Conservation (phyloP, 2,329 filamentous ascomycete species). For the Exophiala lecanii-corni region DNA sequence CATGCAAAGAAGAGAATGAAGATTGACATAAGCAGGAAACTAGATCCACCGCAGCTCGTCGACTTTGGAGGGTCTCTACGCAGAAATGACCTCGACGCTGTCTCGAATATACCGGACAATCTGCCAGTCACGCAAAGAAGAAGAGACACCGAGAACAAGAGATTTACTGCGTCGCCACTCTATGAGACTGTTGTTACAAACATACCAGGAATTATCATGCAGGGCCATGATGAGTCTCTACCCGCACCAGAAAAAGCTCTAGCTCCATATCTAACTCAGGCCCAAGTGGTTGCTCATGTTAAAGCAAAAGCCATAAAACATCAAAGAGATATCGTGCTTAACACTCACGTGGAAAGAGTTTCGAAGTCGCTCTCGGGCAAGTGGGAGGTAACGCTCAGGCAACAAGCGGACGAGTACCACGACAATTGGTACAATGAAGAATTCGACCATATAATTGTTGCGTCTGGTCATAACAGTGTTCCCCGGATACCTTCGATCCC, state of each 20-base stretch:
- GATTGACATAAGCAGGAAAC: background rate
- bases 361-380: background rate
- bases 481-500: too few species aligned
- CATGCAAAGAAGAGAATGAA: background rate
- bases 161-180: background rate
- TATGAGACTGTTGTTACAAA: too few species aligned
- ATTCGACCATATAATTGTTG: constrained; percentile 1
- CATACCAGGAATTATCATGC: too few species aligned
- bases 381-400: background rate
- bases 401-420: background rate
- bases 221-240: background rate
- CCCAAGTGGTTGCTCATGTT: background rate
- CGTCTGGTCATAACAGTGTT: background rate
- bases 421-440: background rate
- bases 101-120: background rate
- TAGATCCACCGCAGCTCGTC: too few species aligned
- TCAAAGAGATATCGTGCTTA: background rate
- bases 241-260: background rate
- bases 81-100: too few species aligned
- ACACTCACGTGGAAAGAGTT: background rate
- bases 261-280: background rate
- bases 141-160: background rate
- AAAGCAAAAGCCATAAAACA: background rate
- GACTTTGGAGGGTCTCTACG: too few species aligned
- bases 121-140: background rate